Conservation (phyloP, 2,329 filamentous ascomycete genomes). For the Ascomycota sp. region DNA sequence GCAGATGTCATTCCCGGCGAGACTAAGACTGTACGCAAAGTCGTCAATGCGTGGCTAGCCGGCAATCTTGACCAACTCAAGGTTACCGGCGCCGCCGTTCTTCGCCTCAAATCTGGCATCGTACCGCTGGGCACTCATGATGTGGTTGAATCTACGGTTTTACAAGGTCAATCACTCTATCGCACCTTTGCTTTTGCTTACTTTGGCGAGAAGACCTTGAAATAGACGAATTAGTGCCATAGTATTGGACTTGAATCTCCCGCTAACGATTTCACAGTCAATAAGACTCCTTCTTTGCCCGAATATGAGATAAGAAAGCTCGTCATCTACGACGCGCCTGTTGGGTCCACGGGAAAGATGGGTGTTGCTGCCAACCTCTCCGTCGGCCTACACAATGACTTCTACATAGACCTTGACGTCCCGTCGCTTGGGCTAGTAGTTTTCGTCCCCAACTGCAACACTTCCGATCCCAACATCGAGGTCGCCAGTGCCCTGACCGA, state of each 20-base stretch:
- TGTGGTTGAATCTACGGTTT: conserved; percentile 49
- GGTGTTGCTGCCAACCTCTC: conserved; percentile 66
- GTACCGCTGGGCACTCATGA: conserved; percentile 56
- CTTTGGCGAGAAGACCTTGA: conserved; percentile 32
- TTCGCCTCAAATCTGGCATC: conserved; percentile 58
- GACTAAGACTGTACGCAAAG: conserved; percentile 49
- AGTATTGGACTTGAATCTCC: background rate
- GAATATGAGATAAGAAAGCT: conserved; percentile 63
- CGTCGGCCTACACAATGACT: conserved; percentile 49
- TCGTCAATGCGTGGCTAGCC: conserved; percentile 76
- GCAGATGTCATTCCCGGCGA: conserved; percentile 56
- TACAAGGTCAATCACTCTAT: conserved; percentile 65
- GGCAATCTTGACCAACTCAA: conserved; percentile 50
- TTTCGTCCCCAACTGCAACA: conserved; percentile 58
- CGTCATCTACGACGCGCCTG: conserved; percentile 50
- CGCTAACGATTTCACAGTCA: conserved; percentile 25
- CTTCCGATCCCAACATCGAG: conserved; percentile 48
- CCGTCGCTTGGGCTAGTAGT: conserved; percentile 70
- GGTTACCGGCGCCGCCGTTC: conserved; percentile 48
- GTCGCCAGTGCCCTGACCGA: conserved; percentile 56
- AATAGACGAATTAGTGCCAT: conserved; percentile 5
- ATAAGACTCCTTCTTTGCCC: conserved; percentile 54
- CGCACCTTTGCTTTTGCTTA: conserved; percentile 37
- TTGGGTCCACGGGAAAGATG: conserved; percentile 23
- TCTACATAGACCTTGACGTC: conserved; percentile 52